These are phyloP conservation scores for Cercophora newfieldiana DNA, from an alignment of 495 filamentous ascomycete species.

Conservation along the genomic window DNA sequence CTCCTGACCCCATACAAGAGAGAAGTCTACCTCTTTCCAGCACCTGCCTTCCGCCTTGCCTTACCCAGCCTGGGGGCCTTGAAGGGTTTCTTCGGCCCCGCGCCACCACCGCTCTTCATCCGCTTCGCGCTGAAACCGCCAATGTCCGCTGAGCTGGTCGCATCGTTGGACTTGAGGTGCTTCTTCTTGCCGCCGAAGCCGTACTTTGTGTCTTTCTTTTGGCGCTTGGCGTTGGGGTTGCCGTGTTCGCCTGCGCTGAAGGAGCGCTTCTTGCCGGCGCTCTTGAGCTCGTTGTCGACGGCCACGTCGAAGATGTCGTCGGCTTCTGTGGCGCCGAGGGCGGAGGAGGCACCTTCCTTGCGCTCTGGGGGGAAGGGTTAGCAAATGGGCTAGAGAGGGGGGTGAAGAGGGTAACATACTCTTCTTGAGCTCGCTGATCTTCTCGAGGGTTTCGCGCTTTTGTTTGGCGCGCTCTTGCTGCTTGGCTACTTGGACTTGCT, in stretches of 20 bases:
- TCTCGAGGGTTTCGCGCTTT: constrained; percentile 88
- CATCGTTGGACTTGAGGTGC: constrained; percentile 83
- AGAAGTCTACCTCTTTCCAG: not conserved
- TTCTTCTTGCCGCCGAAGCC: constrained; percentile 95
- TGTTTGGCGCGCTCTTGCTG: constrained; percentile 87
- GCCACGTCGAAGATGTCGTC: constrained; percentile 95
- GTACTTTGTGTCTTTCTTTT: constrained; percentile 90
- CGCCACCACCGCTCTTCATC: constrained; percentile 61
- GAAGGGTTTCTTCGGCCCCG: constrained; percentile 19
- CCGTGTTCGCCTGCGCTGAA: constrained; percentile 31
- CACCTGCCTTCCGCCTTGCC: constrained; percentile 40
- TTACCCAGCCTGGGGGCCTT: constrained; percentile 37
- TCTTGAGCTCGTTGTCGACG: constrained; percentile 70
- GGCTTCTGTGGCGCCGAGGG: constrained; percentile 65
- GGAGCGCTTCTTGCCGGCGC: constrained; percentile 39
- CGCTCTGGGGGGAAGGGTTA: constrained; percentile 65
- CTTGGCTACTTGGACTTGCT: constrained; percentile 96
- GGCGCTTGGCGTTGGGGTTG: constrained; percentile 65
- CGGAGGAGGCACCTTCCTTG: constrained; percentile 64
- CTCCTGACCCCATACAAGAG: not conserved
- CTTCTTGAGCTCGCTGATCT: constrained; percentile 88
- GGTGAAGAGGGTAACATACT: constrained; percentile 58
- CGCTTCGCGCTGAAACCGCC: constrained; percentile 74
- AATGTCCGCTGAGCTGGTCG: constrained; percentile 73
- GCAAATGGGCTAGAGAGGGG: constrained; percentile 7